A percentile compares a stretch with the other conserved stretches of the same genome.
Conservation (phyloP, 2,329 filamentous ascomycete genomes). For the Emergomyces africanus region DNA sequence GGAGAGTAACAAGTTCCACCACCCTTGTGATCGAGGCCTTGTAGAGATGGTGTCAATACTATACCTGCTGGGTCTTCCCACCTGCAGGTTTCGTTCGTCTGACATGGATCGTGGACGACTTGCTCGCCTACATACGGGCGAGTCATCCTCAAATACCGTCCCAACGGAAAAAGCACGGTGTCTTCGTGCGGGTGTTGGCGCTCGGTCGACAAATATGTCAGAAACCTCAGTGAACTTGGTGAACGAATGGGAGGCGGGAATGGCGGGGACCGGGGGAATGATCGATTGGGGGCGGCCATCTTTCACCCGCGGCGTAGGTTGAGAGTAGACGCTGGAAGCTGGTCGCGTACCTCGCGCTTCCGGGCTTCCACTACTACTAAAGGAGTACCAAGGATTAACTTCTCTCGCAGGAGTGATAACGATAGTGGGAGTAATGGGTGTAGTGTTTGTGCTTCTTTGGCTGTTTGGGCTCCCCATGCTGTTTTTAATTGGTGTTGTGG, state of each 20-base stretch:
- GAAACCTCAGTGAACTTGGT: constrained; percentile 9
- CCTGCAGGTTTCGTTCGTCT: constrained; percentile 16
- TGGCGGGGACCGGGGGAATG: constrained; percentile 28
- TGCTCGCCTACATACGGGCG: constrained; percentile 1
- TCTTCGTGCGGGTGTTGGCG: constrained; percentile 13
- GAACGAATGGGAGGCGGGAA: constrained; percentile 22
- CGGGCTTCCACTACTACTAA: constrained; percentile 11
- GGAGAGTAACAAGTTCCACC: constrained; percentile 38
- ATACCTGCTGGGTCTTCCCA: constrained; percentile 17
- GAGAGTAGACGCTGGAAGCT: constrained; percentile 34
- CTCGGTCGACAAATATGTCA: constrained; percentile 10
- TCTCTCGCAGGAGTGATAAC: constrained; percentile 34
- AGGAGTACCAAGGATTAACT: constrained; percentile 23
- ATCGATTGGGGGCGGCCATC: constrained; percentile 10
- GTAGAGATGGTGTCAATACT: constrained; percentile 25
- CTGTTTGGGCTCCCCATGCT: constrained; percentile 14
- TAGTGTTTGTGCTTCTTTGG: constrained; percentile 15
- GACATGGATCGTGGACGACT: constrained; percentile 15
- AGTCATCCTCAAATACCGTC: constrained; percentile 26
- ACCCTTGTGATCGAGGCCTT: constrained; percentile 34
- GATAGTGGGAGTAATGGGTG: constrained; percentile 33
- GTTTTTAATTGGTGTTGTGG: constrained; percentile 7
- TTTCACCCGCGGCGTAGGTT: constrained; percentile 22
- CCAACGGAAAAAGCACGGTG: constrained; percentile 22
- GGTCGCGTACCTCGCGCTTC: constrained; percentile 19